Evolutionary conservation across 2,329 filamentous ascomycete genomes (phyloP).

Genomic region (Aspergillus sp.): DNA sequence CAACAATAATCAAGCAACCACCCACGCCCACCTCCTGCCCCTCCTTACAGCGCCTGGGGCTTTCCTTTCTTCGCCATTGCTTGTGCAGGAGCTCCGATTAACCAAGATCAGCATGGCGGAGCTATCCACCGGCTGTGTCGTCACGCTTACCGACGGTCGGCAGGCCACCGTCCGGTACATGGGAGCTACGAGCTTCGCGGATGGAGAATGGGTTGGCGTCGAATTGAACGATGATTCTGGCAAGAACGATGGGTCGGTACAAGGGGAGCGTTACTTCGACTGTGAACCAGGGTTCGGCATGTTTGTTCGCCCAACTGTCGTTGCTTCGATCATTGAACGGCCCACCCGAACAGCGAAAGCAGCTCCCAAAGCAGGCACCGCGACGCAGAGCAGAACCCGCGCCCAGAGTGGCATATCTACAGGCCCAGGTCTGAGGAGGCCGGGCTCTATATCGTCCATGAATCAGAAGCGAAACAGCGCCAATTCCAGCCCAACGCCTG

Average conservation of each 20-base stretch:
- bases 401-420: slow-evolving; percentile 40
- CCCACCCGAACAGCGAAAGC: slow-evolving; percentile 39
- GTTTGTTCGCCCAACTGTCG: slow-evolving; percentile 75
- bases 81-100: slow-evolving; percentile 11
- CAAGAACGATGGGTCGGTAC: slow-evolving; percentile 92
- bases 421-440: slow-evolving; percentile 40
- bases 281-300: slow-evolving; percentile 72
- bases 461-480: slow-evolving; percentile 65
- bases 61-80: slow-evolving; percentile 4
- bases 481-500: slow-evolving; percentile 72
- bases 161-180: slow-evolving; percentile 77
- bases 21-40: slow-evolving; percentile 10
- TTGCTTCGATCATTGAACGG: slow-evolving; percentile 54
- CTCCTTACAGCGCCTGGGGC: slow-evolving; percentile 3
- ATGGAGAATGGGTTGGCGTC: slow-evolving; percentile 84
- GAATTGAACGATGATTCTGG: slow-evolving; percentile 79
- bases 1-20: slow-evolving; percentile 13
- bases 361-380: slow-evolving; percentile 28
- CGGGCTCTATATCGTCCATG: slow-evolving; percentile 53
- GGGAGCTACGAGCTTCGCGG: slow-evolving; percentile 75
- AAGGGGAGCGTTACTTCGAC: slow-evolving; percentile 85
- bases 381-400: slow-evolving; percentile 34
- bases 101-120: slow-evolving; percentile 32
- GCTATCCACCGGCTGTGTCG: slow-evolving; percentile 63
- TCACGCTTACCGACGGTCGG: slow-evolving; percentile 77